Conservation (phyloP, 345 rosid species). For the Eucalyptus cloeziana region DNA sequence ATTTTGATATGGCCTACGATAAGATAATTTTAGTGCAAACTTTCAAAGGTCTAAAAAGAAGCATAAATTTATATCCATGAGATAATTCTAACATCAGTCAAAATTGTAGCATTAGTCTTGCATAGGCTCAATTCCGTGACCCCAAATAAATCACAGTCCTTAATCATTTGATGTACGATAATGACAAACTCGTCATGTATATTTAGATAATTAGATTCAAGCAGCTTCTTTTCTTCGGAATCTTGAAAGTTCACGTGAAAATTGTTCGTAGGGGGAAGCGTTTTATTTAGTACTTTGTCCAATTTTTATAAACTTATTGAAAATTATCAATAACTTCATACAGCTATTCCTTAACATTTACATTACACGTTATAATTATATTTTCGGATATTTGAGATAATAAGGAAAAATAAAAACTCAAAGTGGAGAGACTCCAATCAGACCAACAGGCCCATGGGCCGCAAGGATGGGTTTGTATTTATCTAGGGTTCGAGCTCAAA, state of each 20-base stretch:
- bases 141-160: background rate
- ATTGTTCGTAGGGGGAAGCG: fast-evolving
- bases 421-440: background rate
- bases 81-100: background rate
- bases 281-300: background rate
- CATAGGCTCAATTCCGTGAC: fast-evolving
- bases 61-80: background rate
- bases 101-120: background rate
- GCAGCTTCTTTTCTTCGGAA: background rate
- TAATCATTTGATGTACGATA: background rate
- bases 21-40: background rate
- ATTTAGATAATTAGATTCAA: background rate
- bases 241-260: background rate
- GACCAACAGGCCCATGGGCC: background rate
- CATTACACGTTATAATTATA: background rate
- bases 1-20: background rate
- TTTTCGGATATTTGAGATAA: background rate
- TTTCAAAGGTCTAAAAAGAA: background rate
- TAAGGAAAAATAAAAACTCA: background rate
- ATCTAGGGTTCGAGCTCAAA: background rate
- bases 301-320: background rate
- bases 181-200: fast-evolving
- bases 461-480: background rate
- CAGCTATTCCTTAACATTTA: background rate
- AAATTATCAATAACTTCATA: background rate